Percentiles rank a stretch among this genome's conserved stretches.
These are phyloP conservation scores for Kodamaea arcana DNA, from an alignment of 1,139 yeast genomes.

Conservation along the genomic window DNA sequence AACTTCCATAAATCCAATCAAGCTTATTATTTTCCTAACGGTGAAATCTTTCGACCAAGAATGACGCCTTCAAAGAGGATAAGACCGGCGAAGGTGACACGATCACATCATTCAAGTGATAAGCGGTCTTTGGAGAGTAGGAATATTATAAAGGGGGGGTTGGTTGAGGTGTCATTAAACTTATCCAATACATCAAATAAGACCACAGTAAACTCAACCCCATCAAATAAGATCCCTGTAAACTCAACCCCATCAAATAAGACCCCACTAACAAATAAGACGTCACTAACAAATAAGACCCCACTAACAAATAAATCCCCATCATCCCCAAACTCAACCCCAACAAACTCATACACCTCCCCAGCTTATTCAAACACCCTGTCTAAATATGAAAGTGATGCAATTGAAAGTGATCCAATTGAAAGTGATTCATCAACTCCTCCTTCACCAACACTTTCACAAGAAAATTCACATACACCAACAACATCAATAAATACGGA, in stretches of 20 bases:
- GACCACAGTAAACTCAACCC: background rate
- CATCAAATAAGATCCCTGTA: constrained; percentile 1
- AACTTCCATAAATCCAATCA: constrained; percentile 17
- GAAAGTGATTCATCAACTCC: constrained; percentile 1
- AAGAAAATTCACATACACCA: constrained; percentile 34
- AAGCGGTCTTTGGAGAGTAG: too few relatives aligned
- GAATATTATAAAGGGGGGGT: too few relatives aligned
- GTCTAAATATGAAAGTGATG: background rate
- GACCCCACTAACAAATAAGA: constrained; percentile 7
- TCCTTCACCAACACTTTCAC: constrained; percentile 11
- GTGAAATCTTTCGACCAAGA: constrained; percentile 51
- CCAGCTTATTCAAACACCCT: background rate
- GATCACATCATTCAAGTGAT: background rate
- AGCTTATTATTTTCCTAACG: constrained; percentile 49
- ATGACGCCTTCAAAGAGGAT: constrained; percentile 34
- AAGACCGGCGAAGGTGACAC: constrained; percentile 29
- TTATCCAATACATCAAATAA: too few relatives aligned
- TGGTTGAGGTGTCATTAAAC: background rate
- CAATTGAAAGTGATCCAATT: background rate
- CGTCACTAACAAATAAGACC: constrained; percentile 14
- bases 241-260: constrained; percentile 4
- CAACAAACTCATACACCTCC: background rate
- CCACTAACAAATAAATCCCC: constrained; percentile 1
- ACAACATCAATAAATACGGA: constrained; percentile 31
- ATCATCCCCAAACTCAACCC: background rate